These are phyloP conservation scores for Rhizopogon vesiculosus DNA, from an alignment of 768 basidiomycete species.

Conservation along the genomic window DNA sequence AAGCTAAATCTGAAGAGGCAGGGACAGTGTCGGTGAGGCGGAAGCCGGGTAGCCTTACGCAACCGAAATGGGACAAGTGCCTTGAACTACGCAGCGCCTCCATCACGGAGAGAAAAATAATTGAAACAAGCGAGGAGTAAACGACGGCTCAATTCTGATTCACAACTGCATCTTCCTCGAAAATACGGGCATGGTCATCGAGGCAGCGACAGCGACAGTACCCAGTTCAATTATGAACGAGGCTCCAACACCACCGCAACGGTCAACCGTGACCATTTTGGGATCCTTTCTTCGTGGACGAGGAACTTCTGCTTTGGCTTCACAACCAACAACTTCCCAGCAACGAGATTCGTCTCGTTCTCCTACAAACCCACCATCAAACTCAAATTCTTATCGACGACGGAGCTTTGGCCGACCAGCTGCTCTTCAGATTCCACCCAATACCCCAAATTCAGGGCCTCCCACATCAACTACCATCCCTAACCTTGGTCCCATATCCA, in stretches of 20 bases:
- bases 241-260: constrained; percentile 25
- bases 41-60: background rate
- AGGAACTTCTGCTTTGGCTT: constrained; percentile 53
- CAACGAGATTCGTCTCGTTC: constrained; percentile 42
- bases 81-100: background rate
- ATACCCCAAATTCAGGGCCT: constrained; percentile 25
- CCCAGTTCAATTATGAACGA: constrained; percentile 4
- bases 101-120: background rate
- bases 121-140: background rate
- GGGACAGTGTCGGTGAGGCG: background rate
- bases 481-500: constrained; percentile 38
- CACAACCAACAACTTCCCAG: constrained; percentile 28
- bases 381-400: constrained; percentile 29
- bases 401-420: constrained; percentile 34
- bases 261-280: constrained; percentile 55
- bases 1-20: too few species aligned
- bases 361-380: constrained; percentile 32
- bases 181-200: background rate
- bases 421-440: constrained; percentile 29
- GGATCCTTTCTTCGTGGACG: constrained; percentile 68
- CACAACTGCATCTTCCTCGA: background rate
- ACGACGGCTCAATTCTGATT: background rate
- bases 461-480: constrained; percentile 21
- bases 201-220: background rate
- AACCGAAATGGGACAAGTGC: background rate